Evolutionary conservation across 139 green algal species (phyloP), one percentile per base, ranked within the genome.

Genomic region (Gonium pectorale): DNA sequence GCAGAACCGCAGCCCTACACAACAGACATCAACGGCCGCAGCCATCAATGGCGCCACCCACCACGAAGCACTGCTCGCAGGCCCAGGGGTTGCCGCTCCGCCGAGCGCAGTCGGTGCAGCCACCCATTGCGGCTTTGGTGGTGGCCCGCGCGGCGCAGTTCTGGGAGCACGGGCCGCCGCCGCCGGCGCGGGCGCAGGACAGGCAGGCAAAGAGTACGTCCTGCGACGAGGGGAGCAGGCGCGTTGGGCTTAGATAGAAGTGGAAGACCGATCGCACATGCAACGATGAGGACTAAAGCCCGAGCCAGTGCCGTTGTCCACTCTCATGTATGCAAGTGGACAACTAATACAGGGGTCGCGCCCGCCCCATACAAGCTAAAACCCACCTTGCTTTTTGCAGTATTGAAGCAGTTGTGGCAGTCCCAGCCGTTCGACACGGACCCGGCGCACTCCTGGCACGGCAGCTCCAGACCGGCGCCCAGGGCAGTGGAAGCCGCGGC

Each of bases 381-480:
- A 56, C 70, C 17, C 44, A 82, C 74, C n/a, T 3, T 26, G 56
- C 43, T 46, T 6, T 40, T 35, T 0, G 37, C 33, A 0, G 54
- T 46, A 0, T 56, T 59, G 31, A 82, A 54, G 74, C 74, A 82
- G 59, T 82, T 82, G 56, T 82, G 40, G 54, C 74, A 82, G 41
- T 56, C 5, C 74, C 74, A 82, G 37, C 26, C 52, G 38, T 81
- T 38, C 17, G 54, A 1, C 26, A 63, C 29, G 4, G 27, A 6
- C 29, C 27, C 73, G 9, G 54, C 73, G 38, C 54, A 81, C 72
- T 67, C 9, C 27, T 41, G 73, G 38, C 54, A 81, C 0, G 54
- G 73, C 24, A 27, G 8, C 31, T 67, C 51, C 33, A 67, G 51
- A 3, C 35, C 72, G 21, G 19, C 51, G 33, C 51, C 72, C 21